phyloP scores from a whole-genome alignment of 352 stramenopile species.

The Saprolegnia parasitica region DNA sequence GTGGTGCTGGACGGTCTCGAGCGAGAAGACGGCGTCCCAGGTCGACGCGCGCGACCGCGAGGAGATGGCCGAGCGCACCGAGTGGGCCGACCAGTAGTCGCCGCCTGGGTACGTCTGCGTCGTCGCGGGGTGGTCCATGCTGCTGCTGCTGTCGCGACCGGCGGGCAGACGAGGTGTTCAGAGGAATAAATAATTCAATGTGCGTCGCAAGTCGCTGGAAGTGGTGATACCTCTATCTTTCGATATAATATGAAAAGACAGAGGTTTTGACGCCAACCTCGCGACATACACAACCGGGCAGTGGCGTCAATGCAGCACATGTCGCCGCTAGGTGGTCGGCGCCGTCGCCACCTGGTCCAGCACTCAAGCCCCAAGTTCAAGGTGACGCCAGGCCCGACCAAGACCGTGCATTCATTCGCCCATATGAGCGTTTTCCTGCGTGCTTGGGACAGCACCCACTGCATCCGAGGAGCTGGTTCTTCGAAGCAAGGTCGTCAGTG shows the following conservation, averaged over 20 bases:
- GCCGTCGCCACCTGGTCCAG: background rate
- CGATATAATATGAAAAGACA: background rate
- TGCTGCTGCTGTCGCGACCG: background rate
- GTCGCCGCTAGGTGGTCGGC: background rate
- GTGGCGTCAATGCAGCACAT: background rate
- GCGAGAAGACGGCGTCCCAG: conserved; percentile 19
- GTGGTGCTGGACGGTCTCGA: conserved; percentile 1
- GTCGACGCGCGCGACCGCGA: conserved; percentile 21
- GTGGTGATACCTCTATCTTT: background rate
- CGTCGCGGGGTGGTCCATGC: conserved; percentile 21
- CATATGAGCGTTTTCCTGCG: too few species aligned
- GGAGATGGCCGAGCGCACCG: conserved; percentile 1
- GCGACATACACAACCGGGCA: background rate
- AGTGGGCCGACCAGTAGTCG: conserved; percentile 16
- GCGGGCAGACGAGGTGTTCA: background rate
- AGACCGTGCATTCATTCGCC: background rate
- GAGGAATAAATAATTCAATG: conserved; percentile 2
- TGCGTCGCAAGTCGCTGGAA: background rate
- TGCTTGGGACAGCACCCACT: too few species aligned
- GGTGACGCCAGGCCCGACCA: background rate
- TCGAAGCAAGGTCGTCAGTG: background rate
- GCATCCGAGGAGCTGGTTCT: background rate
- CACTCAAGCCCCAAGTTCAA: background rate
- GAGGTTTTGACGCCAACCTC: background rate
- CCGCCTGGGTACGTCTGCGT: conserved; percentile 22